Evolutionary conservation across 2,329 filamentous ascomycete genomes (phyloP).

Genomic region (Aureobasidium sp.): DNA sequence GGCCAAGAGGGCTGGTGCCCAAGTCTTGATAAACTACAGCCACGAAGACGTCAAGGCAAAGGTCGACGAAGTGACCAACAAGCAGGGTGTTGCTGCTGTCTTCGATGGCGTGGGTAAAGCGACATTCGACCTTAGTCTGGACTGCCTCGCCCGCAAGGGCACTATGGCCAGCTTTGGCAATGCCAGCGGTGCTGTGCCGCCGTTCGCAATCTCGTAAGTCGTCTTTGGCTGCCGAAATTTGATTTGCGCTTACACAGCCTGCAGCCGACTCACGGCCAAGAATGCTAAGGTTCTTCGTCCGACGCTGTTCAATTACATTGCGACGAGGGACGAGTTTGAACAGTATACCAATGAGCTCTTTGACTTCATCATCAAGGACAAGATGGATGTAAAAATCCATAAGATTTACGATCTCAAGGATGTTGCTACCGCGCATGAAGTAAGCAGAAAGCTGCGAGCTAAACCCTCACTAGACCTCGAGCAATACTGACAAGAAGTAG

Average conservation of each 20-base stretch:
- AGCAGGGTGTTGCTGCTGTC: constrained; percentile 66
- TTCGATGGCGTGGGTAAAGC: constrained; percentile 81
- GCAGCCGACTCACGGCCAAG: constrained; percentile 58
- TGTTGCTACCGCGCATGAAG: constrained; percentile 60
- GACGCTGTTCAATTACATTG: constrained; percentile 62
- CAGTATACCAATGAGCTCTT: constrained; percentile 67
- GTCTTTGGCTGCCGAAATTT: constrained; percentile 23
- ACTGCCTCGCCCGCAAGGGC: constrained; percentile 70
- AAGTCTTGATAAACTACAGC: constrained; percentile 63
- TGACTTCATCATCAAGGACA: constrained; percentile 59
- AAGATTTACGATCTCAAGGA: constrained; percentile 71
- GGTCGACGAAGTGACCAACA: constrained; percentile 63
- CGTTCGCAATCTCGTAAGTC: constrained; percentile 55
- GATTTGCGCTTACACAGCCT: not conserved
- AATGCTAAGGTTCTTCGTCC: constrained; percentile 73
- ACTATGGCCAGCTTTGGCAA: constrained; percentile 75
- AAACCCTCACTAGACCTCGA: not conserved
- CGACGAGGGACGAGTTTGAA: constrained; percentile 63
- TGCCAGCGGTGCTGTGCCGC: constrained; percentile 70
- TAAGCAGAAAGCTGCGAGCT: constrained; percentile 23
- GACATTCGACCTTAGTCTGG: constrained; percentile 73
- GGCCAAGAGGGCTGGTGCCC: constrained; percentile 63
- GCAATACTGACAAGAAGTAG: constrained; percentile 23
- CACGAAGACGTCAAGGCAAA: constrained; percentile 51
- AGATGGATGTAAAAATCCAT: constrained; percentile 67